phyloP scores from a whole-genome alignment of 768 basidiomycete genomes.

The Serendipita sp. region DNA sequence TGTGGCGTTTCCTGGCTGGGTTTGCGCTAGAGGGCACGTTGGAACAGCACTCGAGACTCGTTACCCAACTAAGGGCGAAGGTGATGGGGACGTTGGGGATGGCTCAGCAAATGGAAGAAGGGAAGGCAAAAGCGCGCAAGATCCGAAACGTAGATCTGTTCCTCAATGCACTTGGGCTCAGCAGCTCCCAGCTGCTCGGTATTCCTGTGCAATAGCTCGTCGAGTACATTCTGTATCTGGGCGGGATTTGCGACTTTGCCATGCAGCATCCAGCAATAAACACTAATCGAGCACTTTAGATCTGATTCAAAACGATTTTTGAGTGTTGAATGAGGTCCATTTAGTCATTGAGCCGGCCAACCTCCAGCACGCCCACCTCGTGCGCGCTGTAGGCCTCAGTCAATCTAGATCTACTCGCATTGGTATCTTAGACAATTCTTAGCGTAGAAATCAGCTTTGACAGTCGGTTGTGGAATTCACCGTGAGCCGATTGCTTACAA shows the following conservation, averaged over 20 bases:
- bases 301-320: neutral
- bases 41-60: slow-evolving; percentile 79
- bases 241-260: neutral
- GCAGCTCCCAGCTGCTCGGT: slow-evolving; percentile 14
- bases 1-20: slow-evolving; percentile 89
- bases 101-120: slow-evolving; percentile 43
- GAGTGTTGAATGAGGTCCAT: too few relatives aligned
- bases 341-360: too few relatives aligned
- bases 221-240: neutral
- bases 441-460: too few relatives aligned
- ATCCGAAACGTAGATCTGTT: slow-evolving; percentile 81
- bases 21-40: slow-evolving; percentile 66
- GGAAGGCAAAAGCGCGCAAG: slow-evolving; percentile 61
- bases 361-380: too few relatives aligned
- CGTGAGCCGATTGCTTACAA: too few relatives aligned
- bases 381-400: too few relatives aligned
- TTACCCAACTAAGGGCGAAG: slow-evolving; percentile 76
- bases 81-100: slow-evolving; percentile 75
- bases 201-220: neutral
- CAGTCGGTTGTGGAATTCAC: too few relatives aligned
- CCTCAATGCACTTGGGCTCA: slow-evolving; percentile 21
- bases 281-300: neutral
- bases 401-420: too few relatives aligned
- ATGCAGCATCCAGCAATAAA: neutral
- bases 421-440: too few relatives aligned